phyloP scores from a whole-genome alignment of 2,329 filamentous ascomycete genomes.

The Huntiella decipiens region DNA sequence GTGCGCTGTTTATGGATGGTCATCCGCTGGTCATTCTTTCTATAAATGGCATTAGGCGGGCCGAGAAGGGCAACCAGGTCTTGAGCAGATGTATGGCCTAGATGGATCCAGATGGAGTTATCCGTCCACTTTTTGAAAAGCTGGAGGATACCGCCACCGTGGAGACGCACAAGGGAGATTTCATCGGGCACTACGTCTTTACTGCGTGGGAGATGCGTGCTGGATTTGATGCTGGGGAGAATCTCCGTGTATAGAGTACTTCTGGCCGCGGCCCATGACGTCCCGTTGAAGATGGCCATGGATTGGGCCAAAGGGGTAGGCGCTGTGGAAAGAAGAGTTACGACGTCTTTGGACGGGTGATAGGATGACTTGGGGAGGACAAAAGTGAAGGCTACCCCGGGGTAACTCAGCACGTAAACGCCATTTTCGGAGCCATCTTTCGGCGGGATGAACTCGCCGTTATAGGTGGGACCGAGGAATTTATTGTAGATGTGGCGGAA shows the following conservation, averaged over 20 bases:
- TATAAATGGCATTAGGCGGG: constrained; percentile 83
- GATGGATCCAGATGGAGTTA: constrained; percentile 47
- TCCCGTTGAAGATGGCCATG: constrained; percentile 80
- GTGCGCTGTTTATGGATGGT: constrained; percentile 57
- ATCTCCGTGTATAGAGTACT: constrained; percentile 56
- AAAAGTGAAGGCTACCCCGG: constrained; percentile 85
- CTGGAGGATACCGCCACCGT: constrained; percentile 62
- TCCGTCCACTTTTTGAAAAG: constrained; percentile 53
- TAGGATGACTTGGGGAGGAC: constrained; percentile 56
- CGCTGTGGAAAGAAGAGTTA: constrained; percentile 64
- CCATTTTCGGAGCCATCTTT: constrained; percentile 31
- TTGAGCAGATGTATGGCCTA: constrained; percentile 81
- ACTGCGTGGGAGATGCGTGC: constrained; percentile 47
- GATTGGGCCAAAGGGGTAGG: constrained; percentile 58
- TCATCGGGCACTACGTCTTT: constrained; percentile 77
- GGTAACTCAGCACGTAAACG: constrained; percentile 82
- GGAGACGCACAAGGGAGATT: constrained; percentile 59
- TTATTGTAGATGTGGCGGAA: constrained; percentile 86
- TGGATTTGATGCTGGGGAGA: constrained; percentile 55
- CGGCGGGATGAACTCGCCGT: constrained; percentile 64
- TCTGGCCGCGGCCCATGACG: constrained; percentile 76
- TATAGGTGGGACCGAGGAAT: constrained; percentile 83
- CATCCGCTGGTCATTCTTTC: constrained; percentile 75
- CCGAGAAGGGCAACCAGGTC: constrained; percentile 81
- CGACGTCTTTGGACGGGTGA: constrained; percentile 60